A percentile compares a stretch with the other conserved stretches of the same genome.
phyloP scores from a whole-genome alignment of 2,329 filamentous ascomycete species.

The Colletotrichum sidae region DNA sequence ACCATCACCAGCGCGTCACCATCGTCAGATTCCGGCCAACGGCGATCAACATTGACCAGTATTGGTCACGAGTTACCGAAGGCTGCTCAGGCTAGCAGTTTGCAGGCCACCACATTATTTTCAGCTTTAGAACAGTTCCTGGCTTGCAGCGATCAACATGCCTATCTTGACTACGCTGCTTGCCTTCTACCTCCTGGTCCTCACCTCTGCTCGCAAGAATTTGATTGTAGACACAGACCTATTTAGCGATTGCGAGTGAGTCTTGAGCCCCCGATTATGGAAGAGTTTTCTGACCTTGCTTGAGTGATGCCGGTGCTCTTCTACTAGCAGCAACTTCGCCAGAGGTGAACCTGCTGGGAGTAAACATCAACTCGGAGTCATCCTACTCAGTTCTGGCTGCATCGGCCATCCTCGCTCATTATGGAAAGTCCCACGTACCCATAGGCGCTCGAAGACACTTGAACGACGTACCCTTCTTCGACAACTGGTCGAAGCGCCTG shows the following conservation, averaged over 20 bases:
- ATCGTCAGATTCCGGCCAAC: background rate
- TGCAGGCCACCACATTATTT: no score
- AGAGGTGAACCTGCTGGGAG: constrained; percentile 51
- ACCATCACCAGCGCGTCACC: background rate
- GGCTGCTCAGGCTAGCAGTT: no score
- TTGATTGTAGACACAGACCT: constrained; percentile 60
- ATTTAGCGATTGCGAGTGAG: constrained; percentile 59
- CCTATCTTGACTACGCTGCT: background rate
- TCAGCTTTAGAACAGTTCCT: no score
- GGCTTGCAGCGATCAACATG: background rate
- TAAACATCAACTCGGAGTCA: constrained; percentile 55
- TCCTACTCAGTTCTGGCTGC: constrained; percentile 55
- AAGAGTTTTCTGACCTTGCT: background rate
- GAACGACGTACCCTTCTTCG: constrained; percentile 56
- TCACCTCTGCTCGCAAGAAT: constrained; percentile 43
- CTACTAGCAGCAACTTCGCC: constrained; percentile 53
- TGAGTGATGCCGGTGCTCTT: constrained; percentile 54
- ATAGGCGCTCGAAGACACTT: constrained; percentile 54
- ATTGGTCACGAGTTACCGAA: background rate
- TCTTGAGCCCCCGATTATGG: background rate
- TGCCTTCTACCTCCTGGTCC: background rate
- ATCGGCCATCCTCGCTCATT: constrained; percentile 54
- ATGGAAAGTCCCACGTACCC: constrained; percentile 48
- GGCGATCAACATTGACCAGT: background rate
- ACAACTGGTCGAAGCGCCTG: constrained; percentile 49